Evolutionary conservation across 495 filamentous ascomycete genomes (phyloP).

Genomic region (Aspergillus panamensis): DNA sequence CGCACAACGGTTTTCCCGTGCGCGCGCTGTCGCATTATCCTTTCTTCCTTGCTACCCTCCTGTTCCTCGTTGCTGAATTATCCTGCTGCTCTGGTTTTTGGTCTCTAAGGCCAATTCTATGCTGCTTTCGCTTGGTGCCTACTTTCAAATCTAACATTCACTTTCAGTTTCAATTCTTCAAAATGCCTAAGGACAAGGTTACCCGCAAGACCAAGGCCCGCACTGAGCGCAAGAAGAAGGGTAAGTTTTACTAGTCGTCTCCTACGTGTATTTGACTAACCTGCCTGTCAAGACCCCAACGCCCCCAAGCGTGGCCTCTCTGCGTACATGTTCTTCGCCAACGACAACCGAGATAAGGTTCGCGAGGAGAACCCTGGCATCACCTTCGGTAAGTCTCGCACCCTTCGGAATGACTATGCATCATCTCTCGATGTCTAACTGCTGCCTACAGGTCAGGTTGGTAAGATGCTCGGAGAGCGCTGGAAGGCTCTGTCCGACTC

Average conservation of each 20-base stretch:
- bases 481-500: constrained; percentile 94
- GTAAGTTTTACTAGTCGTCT: constrained; percentile 46
- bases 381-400: constrained; percentile 70
- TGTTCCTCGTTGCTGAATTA: constrained; percentile 5
- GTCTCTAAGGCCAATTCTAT: constrained; percentile 4
- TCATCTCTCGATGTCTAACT: constrained; percentile 15
- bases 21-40: constrained; percentile 17
- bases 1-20: constrained; percentile 15
- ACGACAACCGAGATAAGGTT: constrained; percentile 96
- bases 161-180: constrained; percentile 30
- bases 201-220: constrained; percentile 52
- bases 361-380: constrained; percentile 98
- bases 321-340: constrained; percentile 99
- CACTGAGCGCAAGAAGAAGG: constrained; percentile 76
- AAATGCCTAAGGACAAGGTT: constrained; percentile 73
- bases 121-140: not conserved
- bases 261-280: constrained; percentile 5
- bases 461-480: constrained; percentile 93
- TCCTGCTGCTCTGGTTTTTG: constrained; percentile 9
- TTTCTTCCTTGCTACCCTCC: constrained; percentile 16
- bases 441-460: constrained; percentile 72
- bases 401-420: not conserved
- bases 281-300: constrained; percentile 71
- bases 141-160: constrained; percentile 13
- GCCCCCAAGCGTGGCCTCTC: constrained; percentile 98